Conservation (phyloP, 2,329 filamentous ascomycete genomes). For the Penicillium janthinellum region DNA sequence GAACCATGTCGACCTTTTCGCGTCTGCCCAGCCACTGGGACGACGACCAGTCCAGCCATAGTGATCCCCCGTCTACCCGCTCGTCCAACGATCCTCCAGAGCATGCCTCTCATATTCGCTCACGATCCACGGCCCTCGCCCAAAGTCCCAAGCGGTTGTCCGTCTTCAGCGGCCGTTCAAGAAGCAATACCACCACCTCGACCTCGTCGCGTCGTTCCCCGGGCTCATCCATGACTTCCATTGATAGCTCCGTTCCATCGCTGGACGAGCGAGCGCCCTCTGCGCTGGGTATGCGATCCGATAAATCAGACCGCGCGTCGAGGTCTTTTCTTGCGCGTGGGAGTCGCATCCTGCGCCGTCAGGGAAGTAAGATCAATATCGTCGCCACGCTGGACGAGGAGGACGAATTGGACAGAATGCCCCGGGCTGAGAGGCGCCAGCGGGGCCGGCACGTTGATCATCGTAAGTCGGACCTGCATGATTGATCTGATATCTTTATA, state of each 20-base stretch:
- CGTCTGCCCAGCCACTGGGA: constrained; percentile 18
- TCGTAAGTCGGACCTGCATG: constrained; percentile 34
- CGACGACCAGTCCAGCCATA: constrained; percentile 27
- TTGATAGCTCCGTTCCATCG: constrained; percentile 34
- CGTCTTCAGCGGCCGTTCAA: constrained; percentile 43
- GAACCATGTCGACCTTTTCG: constrained; percentile 10
- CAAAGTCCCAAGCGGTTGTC: constrained; percentile 44
- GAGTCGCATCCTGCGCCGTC: constrained; percentile 50
- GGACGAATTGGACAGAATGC: constrained; percentile 39
- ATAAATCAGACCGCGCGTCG: constrained; percentile 40
- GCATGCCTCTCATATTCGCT: constrained; percentile 38
- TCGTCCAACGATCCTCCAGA: constrained; percentile 38
- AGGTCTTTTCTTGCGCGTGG: constrained; percentile 47
- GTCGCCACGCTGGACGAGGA: constrained; percentile 45
- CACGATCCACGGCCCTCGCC: constrained; percentile 38
- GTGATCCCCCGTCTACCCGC: constrained; percentile 34
- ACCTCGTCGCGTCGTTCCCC: constrained; percentile 51
- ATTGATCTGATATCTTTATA: neutral
- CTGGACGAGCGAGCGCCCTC: constrained; percentile 38
- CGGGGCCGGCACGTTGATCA: constrained; percentile 36
- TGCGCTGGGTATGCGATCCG: constrained; percentile 30
- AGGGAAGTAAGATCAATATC: constrained; percentile 51
- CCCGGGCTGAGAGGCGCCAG: constrained; percentile 36
- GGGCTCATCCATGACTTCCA: constrained; percentile 46
- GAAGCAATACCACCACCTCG: constrained; percentile 54